Evolutionary conservation across 73 alveolate species (phyloP).

Genomic region (Tetrahymena malaccensis): DNA sequence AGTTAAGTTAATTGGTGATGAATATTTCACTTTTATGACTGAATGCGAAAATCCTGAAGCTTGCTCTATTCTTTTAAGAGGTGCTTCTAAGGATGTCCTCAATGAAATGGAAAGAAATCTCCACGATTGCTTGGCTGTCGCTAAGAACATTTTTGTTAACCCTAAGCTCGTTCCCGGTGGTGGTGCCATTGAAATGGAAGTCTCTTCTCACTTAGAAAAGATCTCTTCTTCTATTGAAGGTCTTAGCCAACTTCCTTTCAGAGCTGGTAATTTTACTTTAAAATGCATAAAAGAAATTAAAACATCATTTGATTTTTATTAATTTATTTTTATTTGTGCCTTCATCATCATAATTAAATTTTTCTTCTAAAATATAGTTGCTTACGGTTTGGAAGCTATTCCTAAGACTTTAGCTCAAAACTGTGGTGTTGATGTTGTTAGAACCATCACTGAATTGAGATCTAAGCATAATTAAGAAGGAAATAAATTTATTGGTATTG

Average conservation of each 20-base stretch:
- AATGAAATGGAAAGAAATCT: conserved; percentile 93
- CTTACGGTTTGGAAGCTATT: conserved; percentile 94
- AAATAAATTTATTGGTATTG: conserved; percentile 81
- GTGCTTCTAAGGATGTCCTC: conserved; percentile 97
- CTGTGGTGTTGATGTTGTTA: conserved; percentile 98
- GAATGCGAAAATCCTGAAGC: conserved; percentile 92
- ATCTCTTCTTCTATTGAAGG: conserved; percentile 86
- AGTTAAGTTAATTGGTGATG: conserved; percentile 93
- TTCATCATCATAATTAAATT: too few species aligned
- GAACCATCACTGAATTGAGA: conserved; percentile 97
- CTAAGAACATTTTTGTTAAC: conserved; percentile 91
- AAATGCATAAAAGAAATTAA: not conserved
- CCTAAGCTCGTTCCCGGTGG: conserved; percentile 99
- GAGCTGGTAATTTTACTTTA: conserved; percentile 48
- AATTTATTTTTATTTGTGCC: too few species aligned
- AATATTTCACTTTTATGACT: conserved; percentile 85
- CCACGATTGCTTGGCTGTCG: conserved; percentile 95
- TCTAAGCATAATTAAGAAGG: conserved; percentile 89
- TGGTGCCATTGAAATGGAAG: conserved; percentile 99
- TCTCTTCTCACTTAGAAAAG: conserved; percentile 87
- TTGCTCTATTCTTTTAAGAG: conserved; percentile 95
- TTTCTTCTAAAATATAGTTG: conserved; percentile 45
- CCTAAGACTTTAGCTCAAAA: conserved; percentile 93
- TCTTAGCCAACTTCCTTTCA: conserved; percentile 88
- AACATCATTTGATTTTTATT: too few species aligned